These are phyloP conservation scores for Xylaria cubensis DNA, from an alignment of 495 filamentous ascomycete genomes.

Conservation along the genomic window DNA sequence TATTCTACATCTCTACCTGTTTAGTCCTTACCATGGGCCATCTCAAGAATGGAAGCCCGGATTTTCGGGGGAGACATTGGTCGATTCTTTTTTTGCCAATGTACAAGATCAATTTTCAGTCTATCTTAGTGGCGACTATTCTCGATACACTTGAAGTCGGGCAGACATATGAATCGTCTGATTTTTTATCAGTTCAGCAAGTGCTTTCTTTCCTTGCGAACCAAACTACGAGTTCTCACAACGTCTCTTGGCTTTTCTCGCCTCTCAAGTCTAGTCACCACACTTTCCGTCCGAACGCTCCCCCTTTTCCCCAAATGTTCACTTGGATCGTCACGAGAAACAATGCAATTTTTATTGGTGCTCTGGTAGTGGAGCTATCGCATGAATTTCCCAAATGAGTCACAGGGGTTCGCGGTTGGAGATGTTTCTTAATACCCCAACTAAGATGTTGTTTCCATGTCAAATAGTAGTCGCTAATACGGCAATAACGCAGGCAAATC, in stretches of 20 bases:
- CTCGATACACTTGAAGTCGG: neutral
- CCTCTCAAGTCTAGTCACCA: neutral
- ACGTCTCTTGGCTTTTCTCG: neutral
- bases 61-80: neutral
- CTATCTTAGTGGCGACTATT: neutral
- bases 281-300: neutral
- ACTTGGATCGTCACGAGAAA: conserved; percentile 22
- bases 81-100: neutral
- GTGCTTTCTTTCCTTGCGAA: neutral
- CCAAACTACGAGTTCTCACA: neutral
- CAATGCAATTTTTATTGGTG: conserved; percentile 8
- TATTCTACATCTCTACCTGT: neutral
- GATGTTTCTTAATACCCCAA: conserved; percentile 33
- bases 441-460: conserved; percentile 31
- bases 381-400: conserved; percentile 36
- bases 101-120: neutral
- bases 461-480: conserved; percentile 55
- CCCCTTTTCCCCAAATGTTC: neutral
- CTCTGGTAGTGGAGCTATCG: conserved; percentile 31
- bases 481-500: conserved; percentile 74
- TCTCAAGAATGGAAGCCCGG: neutral
- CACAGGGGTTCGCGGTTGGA: conserved; percentile 33
- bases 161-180: neutral
- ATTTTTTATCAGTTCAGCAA: neutral
- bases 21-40: neutral